These are phyloP conservation scores for Nakazawaea siamensis DNA, from an alignment of 805 yeast genomes.

Conservation along the genomic window DNA sequence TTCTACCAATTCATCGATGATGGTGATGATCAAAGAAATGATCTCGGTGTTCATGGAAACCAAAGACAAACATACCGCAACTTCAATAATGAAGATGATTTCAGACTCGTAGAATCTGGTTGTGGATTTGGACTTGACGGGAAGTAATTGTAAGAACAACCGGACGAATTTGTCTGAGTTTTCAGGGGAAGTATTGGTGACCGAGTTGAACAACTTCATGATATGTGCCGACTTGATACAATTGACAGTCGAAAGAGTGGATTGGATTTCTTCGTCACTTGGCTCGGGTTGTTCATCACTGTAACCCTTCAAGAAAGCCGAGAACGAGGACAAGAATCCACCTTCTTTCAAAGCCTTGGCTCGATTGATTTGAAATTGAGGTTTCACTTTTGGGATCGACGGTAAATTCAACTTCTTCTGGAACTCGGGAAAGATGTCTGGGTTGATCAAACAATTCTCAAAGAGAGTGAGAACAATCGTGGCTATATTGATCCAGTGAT, in stretches of 20 bases:
- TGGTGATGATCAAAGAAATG: slow-evolving; percentile 11
- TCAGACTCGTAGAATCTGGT: slow-evolving; percentile 19
- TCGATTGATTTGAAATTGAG: slow-evolving; percentile 58
- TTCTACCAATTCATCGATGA: slow-evolving; percentile 18
- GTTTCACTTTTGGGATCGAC: slow-evolving; percentile 51
- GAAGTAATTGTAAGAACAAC: slow-evolving; percentile 25
- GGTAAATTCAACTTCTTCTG: slow-evolving; percentile 48
- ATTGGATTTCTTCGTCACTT: slow-evolving; percentile 83
- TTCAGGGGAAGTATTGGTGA: slow-evolving; percentile 27
- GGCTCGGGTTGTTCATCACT: slow-evolving; percentile 88
- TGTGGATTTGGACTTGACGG: slow-evolving; percentile 15
- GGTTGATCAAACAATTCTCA: slow-evolving; percentile 64
- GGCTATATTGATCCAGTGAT: slow-evolving; percentile 52
- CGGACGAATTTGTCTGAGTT: slow-evolving; percentile 27
- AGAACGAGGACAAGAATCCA: slow-evolving; percentile 83
- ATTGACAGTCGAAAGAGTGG: slow-evolving; percentile 74
- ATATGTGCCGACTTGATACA: slow-evolving; percentile 71
- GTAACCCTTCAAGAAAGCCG: slow-evolving; percentile 84
- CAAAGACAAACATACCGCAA: slow-evolving; percentile 22
- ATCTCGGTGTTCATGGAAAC: slow-evolving; percentile 19
- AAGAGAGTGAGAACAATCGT: slow-evolving; percentile 56
- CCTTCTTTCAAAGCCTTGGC: slow-evolving; percentile 59
- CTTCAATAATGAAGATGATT: slow-evolving; percentile 22
- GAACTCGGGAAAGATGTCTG: slow-evolving; percentile 56
- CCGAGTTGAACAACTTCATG: slow-evolving; percentile 42